A percentile compares a stretch with the other conserved stretches of the same genome.
Evolutionary conservation across 768 basidiomycete genomes (phyloP).

Genomic region (Clathrus columnatus): DNA sequence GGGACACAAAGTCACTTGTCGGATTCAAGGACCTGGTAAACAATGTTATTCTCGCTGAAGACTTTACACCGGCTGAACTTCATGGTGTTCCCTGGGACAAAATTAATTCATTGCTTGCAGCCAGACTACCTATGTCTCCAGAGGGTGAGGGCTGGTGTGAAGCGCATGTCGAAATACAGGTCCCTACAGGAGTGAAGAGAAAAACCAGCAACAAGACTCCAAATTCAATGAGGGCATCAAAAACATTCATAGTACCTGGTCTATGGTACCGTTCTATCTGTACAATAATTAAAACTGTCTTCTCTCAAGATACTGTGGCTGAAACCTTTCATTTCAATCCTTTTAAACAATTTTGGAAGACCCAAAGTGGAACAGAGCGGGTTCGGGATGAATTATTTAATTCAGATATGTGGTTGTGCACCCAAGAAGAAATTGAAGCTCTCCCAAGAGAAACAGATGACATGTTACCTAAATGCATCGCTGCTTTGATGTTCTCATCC

Average conservation of each 20-base stretch:
- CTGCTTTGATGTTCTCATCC: constrained; percentile 24
- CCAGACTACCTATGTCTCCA: no score
- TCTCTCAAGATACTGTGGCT: constrained; percentile 12
- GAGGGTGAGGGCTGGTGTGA: no score
- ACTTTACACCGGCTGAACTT: constrained; percentile 18
- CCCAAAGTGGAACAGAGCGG: constrained; percentile 10
- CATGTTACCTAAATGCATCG: constrained; percentile 15
- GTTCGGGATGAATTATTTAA: constrained; percentile 20
- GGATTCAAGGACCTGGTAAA: constrained; percentile 22
- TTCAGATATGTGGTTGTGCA: constrained; percentile 17
- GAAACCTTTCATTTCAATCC: constrained; percentile 21
- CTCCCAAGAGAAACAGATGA: constrained; percentile 16
- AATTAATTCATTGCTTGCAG: no score
- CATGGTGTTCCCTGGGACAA: no score
- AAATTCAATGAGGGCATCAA: no score
- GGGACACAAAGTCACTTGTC: constrained; percentile 20
- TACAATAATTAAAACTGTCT: constrained; percentile 19
- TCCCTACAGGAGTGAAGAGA: constrained; percentile 27
- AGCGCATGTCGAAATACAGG: constrained; percentile 15
- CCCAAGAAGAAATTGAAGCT: constrained; percentile 17
- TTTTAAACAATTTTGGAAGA: constrained; percentile 21
- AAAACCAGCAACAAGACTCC: no score
- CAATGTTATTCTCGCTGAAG: constrained; percentile 16
- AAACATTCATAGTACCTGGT: constrained; percentile 21
- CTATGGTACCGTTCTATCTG: constrained; percentile 20